Evolutionary conservation across 2,329 filamentous ascomycete genomes (phyloP).

Genomic region (Aspergillus pseudoterreus): DNA sequence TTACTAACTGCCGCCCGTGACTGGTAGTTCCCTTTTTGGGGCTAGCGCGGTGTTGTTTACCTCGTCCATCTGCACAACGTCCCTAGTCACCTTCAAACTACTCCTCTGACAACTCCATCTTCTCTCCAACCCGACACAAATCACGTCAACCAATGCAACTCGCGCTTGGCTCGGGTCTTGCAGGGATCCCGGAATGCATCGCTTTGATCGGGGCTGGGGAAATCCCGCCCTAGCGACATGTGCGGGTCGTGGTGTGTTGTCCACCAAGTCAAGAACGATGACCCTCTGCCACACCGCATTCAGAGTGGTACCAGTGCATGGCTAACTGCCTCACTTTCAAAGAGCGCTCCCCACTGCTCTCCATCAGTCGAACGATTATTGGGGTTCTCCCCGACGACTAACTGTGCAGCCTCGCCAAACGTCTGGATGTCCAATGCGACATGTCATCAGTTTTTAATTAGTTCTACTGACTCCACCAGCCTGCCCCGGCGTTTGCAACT

Average conservation of each 20-base stretch:
- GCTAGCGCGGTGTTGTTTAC: background rate
- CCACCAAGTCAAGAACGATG: constrained; percentile 12
- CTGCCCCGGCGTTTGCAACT: constrained; percentile 7
- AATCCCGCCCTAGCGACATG: background rate
- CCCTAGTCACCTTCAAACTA: no score
- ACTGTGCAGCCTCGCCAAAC: constrained; percentile 16
- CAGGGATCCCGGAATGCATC: constrained; percentile 8
- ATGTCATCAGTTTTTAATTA: constrained; percentile 23
- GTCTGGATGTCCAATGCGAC: constrained; percentile 20
- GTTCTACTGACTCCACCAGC: constrained; percentile 17
- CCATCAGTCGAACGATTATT: constrained; percentile 15
- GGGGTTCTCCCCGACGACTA: constrained; percentile 11
- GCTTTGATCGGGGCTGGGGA: constrained; percentile 3
- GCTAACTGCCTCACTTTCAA: constrained; percentile 21
- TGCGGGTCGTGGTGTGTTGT: constrained; percentile 18
- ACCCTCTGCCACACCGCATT: constrained; percentile 14
- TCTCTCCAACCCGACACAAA: no score
- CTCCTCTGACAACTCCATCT: no score
- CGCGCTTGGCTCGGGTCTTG: constrained; percentile 1
- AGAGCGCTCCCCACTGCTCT: constrained; percentile 16
- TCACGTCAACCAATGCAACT: background rate
- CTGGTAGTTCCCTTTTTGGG: background rate
- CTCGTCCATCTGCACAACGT: background rate
- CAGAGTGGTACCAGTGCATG: constrained; percentile 17
- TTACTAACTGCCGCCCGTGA: background rate